A percentile compares a stretch with the other conserved stretches of the same genome.
These are phyloP conservation scores for Yarrowia phangngaensis DNA, from an alignment of 805 yeast species.

Conservation along the genomic window DNA sequence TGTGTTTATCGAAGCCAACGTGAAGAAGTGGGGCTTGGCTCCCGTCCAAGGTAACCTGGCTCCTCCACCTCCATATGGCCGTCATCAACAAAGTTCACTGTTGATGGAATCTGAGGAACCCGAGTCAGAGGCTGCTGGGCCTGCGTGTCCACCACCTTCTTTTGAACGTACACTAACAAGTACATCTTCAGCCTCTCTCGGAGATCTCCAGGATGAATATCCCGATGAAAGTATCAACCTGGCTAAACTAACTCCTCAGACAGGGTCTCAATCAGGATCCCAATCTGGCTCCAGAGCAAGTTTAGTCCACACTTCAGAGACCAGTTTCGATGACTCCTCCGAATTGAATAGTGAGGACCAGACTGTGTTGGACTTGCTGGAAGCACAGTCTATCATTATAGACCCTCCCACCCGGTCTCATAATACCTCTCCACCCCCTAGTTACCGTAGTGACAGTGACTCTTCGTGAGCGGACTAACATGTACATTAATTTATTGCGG, in stretches of 20 bases:
- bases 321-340: too few relatives aligned
- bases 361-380: constrained; percentile 9
- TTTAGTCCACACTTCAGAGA: too few relatives aligned
- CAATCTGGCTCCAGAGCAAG: too few relatives aligned
- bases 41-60: constrained; percentile 81
- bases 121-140: constrained; percentile 6
- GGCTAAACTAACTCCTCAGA: constrained; percentile 19
- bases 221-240: constrained; percentile 19
- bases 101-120: constrained; percentile 37
- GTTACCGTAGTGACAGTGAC: constrained; percentile 18
- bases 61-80: constrained; percentile 91
- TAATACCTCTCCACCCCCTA: constrained; percentile 18
- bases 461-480: too few relatives aligned
- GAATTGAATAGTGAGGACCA: too few relatives aligned
- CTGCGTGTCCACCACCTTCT: constrained; percentile 12
- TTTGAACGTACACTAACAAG: constrained; percentile 4
- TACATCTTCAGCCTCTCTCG: constrained; percentile 17
- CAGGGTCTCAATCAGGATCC: not conserved
- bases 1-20: constrained; percentile 88
- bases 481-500: constrained; percentile 25
- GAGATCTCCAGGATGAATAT: constrained; percentile 17
- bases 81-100: constrained; percentile 70
- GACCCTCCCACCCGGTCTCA: constrained; percentile 22
- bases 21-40: constrained; percentile 95
- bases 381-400: constrained; percentile 22